A percentile compares a stretch with the other conserved stretches of the same genome.
phyloP scores from a whole-genome alignment of 352 stramenopile genomes.

The Pythium brassicae region DNA sequence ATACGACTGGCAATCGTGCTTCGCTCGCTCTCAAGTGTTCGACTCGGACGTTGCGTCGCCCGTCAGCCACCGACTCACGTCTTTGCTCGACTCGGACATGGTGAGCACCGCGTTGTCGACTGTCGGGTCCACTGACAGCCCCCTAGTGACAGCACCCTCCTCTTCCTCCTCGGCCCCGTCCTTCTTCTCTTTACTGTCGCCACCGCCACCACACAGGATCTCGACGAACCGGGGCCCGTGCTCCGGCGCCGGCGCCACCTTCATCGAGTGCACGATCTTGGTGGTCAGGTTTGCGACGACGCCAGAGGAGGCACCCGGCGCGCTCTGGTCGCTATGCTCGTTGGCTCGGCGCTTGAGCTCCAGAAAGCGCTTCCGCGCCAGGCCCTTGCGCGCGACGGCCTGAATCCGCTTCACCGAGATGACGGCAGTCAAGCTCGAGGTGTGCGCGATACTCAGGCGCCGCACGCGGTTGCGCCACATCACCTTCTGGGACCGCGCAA shows the following conservation, averaged over 20 bases:
- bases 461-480: constrained; percentile 14
- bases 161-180: neutral
- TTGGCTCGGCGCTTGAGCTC: constrained; percentile 14
- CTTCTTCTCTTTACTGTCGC: neutral
- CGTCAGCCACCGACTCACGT: no score
- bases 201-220: neutral
- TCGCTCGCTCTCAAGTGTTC: neutral
- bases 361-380: constrained; percentile 21
- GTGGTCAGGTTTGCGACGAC: constrained; percentile 4
- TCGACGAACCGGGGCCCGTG: neutral
- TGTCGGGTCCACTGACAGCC: no score
- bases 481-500: constrained; percentile 22
- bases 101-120: neutral
- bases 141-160: neutral
- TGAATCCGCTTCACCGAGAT: constrained; percentile 39
- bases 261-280: constrained; percentile 16
- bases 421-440: constrained; percentile 19
- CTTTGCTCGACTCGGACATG: constrained; percentile 3
- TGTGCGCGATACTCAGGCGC: constrained; percentile 14
- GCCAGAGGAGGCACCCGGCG: neutral
- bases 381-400: constrained; percentile 15
- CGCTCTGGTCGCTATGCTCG: neutral
- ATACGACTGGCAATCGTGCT: no score
- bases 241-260: constrained; percentile 8
- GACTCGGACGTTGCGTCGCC: neutral